phyloP scores from a whole-genome alignment of 1,284 basidiomycete genomes.

The Ustilago crameri region DNA sequence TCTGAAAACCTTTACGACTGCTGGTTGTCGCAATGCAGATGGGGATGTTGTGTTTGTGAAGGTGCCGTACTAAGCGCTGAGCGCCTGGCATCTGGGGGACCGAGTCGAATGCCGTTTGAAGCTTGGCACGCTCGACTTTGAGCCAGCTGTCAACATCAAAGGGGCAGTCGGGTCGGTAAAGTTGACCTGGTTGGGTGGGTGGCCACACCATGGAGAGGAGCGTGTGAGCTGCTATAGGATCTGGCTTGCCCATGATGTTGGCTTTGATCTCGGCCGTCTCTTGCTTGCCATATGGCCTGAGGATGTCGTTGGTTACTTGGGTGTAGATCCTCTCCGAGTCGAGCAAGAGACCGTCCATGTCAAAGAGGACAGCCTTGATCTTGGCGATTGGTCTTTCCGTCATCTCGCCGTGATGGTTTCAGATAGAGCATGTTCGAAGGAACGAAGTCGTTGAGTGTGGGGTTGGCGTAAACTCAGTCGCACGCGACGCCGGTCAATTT shows the following conservation, averaged over 20 bases:
- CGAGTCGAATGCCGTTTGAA: constrained; percentile 60
- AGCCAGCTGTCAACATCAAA: constrained; percentile 64
- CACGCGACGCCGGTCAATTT: no score
- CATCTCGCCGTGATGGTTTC: no score
- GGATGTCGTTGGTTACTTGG: no score
- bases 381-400: no score
- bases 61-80: constrained; percentile 59
- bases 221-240: constrained; percentile 41
- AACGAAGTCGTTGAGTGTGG: no score
- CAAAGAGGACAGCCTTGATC: no score
- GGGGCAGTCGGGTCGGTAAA: constrained; percentile 59
- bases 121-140: constrained; percentile 52
- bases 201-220: constrained; percentile 64
- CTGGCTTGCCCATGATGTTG: constrained; percentile 67
- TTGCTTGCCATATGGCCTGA: background rate
- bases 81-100: constrained; percentile 67
- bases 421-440: no score
- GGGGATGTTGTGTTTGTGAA: constrained; percentile 62
- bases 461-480: no score
- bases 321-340: no score
- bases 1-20: constrained; percentile 61
- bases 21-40: constrained; percentile 67
- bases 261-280: constrained; percentile 68
- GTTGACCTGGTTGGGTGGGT: constrained; percentile 37
- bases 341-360: no score